Conservation (phyloP, 805 yeast species). For the Myxozyma lipomycoides region DNA sequence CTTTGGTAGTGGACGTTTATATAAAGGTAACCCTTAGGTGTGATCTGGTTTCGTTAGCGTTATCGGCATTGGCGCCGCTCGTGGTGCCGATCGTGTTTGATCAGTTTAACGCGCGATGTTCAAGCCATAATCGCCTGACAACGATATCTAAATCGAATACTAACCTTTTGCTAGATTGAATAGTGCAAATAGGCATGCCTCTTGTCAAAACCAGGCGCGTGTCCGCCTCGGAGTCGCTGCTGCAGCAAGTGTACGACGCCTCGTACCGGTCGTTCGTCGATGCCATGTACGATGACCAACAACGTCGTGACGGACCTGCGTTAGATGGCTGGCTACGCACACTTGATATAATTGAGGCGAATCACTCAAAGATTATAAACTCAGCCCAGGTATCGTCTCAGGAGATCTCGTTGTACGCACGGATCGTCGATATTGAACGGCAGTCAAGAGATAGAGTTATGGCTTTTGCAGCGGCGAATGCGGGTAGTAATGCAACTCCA, state of each 20-base stretch:
- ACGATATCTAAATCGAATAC: no score
- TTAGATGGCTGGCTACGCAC: constrained; percentile 40
- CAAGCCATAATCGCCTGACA: no score
- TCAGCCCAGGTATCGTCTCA: constrained; percentile 35
- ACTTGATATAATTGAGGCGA: constrained; percentile 34
- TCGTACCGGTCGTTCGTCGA: constrained; percentile 43
- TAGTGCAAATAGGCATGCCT: no score
- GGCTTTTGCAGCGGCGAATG: constrained; percentile 16
- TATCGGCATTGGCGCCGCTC: no score
- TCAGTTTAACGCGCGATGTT: no score
- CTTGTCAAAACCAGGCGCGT: constrained; percentile 19
- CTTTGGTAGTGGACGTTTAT: no score
- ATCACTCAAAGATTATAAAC: constrained; percentile 36
- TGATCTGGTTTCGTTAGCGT: no score
- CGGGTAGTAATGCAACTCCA: constrained; percentile 19
- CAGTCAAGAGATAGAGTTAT: constrained; percentile 40
- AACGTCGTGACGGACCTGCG: constrained; percentile 37
- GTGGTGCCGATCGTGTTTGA: no score
- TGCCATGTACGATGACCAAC: constrained; percentile 40
- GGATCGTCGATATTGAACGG: constrained; percentile 40
- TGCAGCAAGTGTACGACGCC: constrained; percentile 41
- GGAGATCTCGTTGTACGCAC: constrained; percentile 37
- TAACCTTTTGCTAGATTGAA: no score
- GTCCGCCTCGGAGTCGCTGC: constrained; percentile 22
- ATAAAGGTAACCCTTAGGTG: no score